Evolutionary conservation across 2,329 filamentous ascomycete species (phyloP), one percentile per base, ranked within the genome.

Genomic region (Lasiodiplodia hormozganensis): DNA sequence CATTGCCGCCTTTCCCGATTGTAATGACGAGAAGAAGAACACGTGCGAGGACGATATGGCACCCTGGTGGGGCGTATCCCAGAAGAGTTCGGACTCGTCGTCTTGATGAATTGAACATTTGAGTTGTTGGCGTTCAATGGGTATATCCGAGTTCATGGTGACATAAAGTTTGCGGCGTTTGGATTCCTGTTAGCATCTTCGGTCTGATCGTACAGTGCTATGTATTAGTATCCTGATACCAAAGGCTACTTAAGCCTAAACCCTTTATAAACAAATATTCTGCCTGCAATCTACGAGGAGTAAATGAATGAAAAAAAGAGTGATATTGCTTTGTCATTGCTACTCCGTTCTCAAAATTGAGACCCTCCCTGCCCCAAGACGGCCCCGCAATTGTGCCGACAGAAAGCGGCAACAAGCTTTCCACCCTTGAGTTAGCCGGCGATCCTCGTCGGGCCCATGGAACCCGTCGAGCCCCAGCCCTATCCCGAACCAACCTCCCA

Each of bases 1-100:
- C 69, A 86, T 96, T 0, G 88, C 96, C 70, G 88, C 90, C 69
- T 92, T 98, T 74, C 84, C 88, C 25, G 89, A 88, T 65, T 99
- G 96, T 79, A 86, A 88, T 47, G 76, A 77, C 6, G 85, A 85
- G 58, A 75, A 72, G 56, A 79, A 71, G 62, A 82, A 88, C 62
- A 88, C 87, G 72, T 98, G 96, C 78, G 88, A 90, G 70, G 86
- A 87, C 65, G 91, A 95, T 77, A 89, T 94, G 73, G 83, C 85
- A 54, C 80, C 84, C n/a, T 88, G 79, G 58, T 79, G 83, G 51
- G 72, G 76, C 69, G 68, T 73, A 66, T 71, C 82, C 69, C 80
- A 77, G 14, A n/a, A 40, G 74, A 28, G 74, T 76, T 43, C 53
- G 14, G 49, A 40, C 16, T 34, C 40, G 25, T 60, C 52, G 16